Base-by-base conservation (phyloP, 169 alveolate species). In the Neospora caninum region DNA sequence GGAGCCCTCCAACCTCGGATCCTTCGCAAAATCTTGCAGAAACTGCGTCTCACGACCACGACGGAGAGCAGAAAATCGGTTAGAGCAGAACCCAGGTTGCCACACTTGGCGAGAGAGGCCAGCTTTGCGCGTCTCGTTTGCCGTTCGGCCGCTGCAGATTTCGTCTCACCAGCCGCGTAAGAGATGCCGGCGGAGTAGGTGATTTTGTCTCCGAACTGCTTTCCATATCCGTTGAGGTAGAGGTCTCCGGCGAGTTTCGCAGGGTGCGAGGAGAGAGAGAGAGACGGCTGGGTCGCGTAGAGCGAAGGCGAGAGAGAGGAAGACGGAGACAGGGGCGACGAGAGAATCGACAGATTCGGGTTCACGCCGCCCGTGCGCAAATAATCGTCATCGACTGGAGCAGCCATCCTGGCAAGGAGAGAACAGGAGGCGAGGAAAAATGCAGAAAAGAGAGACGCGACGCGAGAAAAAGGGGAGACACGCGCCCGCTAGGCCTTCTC, bases 201-300 rank as follows among this genome's bases (percentile, higher is more conserved):
- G 27, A 96, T 49, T 58, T 95, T 96, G 78, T 96, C 97, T 7
- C 97, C 97, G 95, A 96, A 96, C 29, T 94, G 97, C 70, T 95
- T 58, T 18, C 96, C 97, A 82, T 96, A 96, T 0, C 96, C 94
- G 67, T 95, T 73, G 45, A 96, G 95, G 87, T 93, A 96, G 29
- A 96, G 91, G 53, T 96, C 97, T 36, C 95, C 96, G n/a, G 84
- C 22, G 49, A 73, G 9, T 20, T 16, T 31, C 25, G 43, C 39
- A 16, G 43, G 84, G 13, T 13, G 84, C 4, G 43, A 13, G 16
- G 84, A 73, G 43, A 31, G 84, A 41, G 43, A 4, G 49, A 16
- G 18, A 13, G 27, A 13, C 4, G 43, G 43, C 84, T 31, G 84
- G 16, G 43, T 6, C 9, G 49, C 18, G 43, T 34, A 73, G 43